Conservation (phyloP, 768 basidiomycete species). For the Leucogyrophana mollusca region DNA sequence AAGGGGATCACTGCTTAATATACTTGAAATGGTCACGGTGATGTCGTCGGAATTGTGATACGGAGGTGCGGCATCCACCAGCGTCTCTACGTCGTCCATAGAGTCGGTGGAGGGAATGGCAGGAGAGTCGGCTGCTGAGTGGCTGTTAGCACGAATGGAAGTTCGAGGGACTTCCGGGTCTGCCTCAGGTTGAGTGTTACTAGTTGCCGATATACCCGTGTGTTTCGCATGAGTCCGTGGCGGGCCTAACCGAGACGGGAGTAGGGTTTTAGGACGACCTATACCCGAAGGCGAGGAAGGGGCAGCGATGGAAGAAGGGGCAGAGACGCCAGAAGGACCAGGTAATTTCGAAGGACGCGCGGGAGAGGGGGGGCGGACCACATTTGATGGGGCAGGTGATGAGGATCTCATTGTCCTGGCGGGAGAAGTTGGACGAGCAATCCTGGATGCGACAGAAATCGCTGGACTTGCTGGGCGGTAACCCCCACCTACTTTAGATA, state of each 20-base stretch:
- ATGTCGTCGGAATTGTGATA: constrained; percentile 51
- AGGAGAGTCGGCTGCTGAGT: constrained; percentile 11
- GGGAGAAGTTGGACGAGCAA: constrained; percentile 45
- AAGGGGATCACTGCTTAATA: constrained; percentile 81
- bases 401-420: constrained; percentile 29
- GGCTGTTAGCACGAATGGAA: constrained; percentile 26
- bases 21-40: constrained; percentile 81
- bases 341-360: constrained; percentile 45
- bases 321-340: constrained; percentile 25
- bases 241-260: constrained; percentile 74
- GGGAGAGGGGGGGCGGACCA: constrained; percentile 50
- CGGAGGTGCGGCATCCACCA: constrained; percentile 31
- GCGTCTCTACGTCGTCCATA: constrained; percentile 27
- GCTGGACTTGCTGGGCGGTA: constrained; percentile 51
- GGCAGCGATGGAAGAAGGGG: constrained; percentile 24
- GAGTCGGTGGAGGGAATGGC: constrained; percentile 20
- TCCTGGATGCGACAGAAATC: constrained; percentile 34
- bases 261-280: constrained; percentile 60
- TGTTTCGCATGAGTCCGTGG: constrained; percentile 50
- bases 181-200: constrained; percentile 20
- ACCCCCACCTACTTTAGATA: constrained; percentile 40
- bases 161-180: constrained; percentile 28
- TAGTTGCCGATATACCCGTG: constrained; percentile 1
- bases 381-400: constrained; percentile 36
- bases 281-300: constrained; percentile 39